These are phyloP conservation scores for Solanum stenotomum DNA, from an alignment of 257 asterid genomes.

Conservation along the genomic window DNA sequence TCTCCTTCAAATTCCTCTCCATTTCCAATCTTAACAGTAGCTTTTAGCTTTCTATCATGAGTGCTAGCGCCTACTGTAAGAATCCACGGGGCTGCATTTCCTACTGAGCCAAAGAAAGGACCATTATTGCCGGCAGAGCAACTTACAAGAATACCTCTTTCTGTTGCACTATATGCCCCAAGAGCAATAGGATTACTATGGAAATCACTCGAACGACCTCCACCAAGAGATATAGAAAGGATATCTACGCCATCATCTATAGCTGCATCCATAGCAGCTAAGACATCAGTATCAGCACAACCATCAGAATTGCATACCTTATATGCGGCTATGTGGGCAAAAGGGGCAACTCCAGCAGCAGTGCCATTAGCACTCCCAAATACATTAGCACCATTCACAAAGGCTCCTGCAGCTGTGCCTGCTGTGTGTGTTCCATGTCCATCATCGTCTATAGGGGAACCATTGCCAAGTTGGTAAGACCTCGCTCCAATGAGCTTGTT, in stretches of 20 bases:
- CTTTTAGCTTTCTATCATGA: conserved; percentile 20
- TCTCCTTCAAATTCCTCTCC: conserved; percentile 18
- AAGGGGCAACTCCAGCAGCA: conserved; percentile 46
- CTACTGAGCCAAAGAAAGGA: not conserved
- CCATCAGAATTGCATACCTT: conserved; percentile 10
- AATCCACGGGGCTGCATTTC: conserved; percentile 34
- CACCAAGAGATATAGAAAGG: conserved; percentile 26
- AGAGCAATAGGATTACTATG: conserved; percentile 12
- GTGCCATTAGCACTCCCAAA: conserved; percentile 40
- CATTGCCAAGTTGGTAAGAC: not conserved
- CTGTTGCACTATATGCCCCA: conserved; percentile 32
- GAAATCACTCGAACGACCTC: not conserved
- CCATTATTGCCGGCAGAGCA: conserved; percentile 24
- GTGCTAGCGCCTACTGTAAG: conserved; percentile 51
- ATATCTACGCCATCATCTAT: conserved; percentile 33
- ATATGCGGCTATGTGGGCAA: conserved; percentile 47
- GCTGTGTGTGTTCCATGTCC: conserved; percentile 60
- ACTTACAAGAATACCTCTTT: conserved; percentile 39
- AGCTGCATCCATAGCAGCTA: conserved; percentile 46
- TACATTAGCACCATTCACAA: conserved; percentile 32
- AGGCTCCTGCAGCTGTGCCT: conserved; percentile 44
- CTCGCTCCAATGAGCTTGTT: conserved; percentile 53
- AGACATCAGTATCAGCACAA: conserved; percentile 18
- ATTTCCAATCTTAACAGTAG: conserved; percentile 26
- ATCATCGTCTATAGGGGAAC: conserved; percentile 7